Evolutionary conservation across 257 asterid genomes (phyloP).

Genomic region (Primulina tabacum): DNA sequence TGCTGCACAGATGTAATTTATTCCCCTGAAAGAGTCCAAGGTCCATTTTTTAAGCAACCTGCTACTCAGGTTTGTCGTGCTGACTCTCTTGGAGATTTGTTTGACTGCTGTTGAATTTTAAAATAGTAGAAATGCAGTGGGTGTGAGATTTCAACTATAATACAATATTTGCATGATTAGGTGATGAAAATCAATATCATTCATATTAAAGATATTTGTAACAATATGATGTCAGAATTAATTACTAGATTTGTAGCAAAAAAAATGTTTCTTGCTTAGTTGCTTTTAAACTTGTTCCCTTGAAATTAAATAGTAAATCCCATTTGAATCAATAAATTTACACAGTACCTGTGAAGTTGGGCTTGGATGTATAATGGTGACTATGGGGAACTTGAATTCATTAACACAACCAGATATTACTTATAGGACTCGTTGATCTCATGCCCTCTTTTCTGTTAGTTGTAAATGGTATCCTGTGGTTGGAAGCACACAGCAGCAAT

Average conservation of each 20-base stretch:
- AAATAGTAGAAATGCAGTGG: neutral
- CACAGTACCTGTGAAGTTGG: slow-evolving; percentile 3
- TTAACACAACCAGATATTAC: slow-evolving; percentile 7
- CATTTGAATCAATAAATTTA: neutral
- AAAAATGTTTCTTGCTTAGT: neutral
- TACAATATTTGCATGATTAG: neutral
- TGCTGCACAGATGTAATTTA: slow-evolving; percentile 64
- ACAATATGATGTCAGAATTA: neutral
- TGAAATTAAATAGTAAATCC: neutral
- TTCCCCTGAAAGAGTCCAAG: slow-evolving; percentile 87
- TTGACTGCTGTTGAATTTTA: neutral
- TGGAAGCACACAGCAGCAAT: slow-evolving; percentile 99
- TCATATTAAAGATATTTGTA: neutral
- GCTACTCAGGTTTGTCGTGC: slow-evolving; percentile 65
- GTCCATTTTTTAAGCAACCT: slow-evolving; percentile 60
- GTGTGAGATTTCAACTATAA: neutral
- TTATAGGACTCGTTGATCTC: neutral
- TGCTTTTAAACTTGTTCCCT: neutral
- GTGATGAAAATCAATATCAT: neutral
- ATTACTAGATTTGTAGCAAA: neutral
- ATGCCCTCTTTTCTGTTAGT: slow-evolving; percentile 9
- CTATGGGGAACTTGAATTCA: slow-evolving; percentile 8
- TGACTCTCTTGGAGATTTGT: slow-evolving; percentile 5
- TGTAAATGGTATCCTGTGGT: slow-evolving; percentile 86
- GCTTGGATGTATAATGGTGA: slow-evolving; percentile 13